Conservation (phyloP, 176 grass and related monocot species). For the Rhipidocladum racemiflorum region DNA sequence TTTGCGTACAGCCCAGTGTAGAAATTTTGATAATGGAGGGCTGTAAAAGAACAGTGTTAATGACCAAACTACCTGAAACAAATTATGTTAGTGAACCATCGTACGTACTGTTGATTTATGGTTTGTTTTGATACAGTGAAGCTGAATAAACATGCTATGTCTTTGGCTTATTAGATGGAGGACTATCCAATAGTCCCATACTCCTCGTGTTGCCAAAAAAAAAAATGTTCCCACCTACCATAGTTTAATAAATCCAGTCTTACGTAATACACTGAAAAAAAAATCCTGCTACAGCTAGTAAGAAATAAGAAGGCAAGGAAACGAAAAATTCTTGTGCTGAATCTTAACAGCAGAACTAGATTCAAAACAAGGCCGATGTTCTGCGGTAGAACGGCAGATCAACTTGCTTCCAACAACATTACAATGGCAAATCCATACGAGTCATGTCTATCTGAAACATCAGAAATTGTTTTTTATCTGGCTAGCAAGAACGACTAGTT, state of each 20-base stretch:
- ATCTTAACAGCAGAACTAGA: not conserved
- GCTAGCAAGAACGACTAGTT: constrained; percentile 1
- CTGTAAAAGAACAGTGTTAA: not conserved
- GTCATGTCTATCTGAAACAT: not conserved
- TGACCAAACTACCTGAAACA: not conserved
- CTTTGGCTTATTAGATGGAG: not conserved
- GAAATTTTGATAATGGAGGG: not conserved
- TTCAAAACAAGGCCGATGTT: not conserved
- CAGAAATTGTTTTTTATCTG: not conserved
- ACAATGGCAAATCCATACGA: not conserved
- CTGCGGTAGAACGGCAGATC: not conserved
- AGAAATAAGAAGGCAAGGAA: not conserved
- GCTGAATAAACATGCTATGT: not conserved
- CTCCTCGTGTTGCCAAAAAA: not conserved
- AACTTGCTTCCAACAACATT: not conserved
- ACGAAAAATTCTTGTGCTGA: not conserved
- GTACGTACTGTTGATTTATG: not conserved
- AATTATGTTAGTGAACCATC: not conserved
- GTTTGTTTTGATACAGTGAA: not conserved
- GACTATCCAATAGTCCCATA: not conserved
- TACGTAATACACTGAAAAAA: not conserved
- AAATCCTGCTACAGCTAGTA: not conserved
- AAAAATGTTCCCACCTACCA: not conserved
- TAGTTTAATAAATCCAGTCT: not conserved
- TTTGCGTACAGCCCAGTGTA: not conserved